Conservation (phyloP, 2,329 filamentous ascomycete species). For the Trichoderma oligosporum region DNA sequence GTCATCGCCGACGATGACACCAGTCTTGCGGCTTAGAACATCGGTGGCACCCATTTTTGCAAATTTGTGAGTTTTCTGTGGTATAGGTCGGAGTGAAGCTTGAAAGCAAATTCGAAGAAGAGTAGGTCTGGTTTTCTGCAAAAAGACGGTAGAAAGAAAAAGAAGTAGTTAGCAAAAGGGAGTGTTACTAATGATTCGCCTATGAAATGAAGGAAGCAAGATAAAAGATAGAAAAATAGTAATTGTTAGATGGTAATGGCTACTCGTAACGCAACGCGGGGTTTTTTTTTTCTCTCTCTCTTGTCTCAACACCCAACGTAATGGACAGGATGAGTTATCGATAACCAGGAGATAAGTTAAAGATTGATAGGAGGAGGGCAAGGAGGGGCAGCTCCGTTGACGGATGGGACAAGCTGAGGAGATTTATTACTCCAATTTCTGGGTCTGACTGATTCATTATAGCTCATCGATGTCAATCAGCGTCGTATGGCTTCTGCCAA, state of each 20-base stretch:
- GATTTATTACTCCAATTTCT: constrained; percentile 8
- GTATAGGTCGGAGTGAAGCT: not conserved
- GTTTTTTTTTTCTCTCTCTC: no score
- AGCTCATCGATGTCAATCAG: constrained; percentile 4
- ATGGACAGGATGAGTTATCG: constrained; percentile 11
- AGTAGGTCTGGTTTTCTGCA: not conserved
- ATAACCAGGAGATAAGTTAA: constrained; percentile 3
- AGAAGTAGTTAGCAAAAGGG: not conserved
- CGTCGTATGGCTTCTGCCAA: not conserved
- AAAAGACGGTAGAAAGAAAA: not conserved
- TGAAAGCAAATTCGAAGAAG: not conserved
- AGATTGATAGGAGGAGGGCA: not conserved
- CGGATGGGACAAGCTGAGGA: constrained; percentile 14
- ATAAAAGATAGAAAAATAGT: constrained; percentile 10
- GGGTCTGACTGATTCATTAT: not conserved
- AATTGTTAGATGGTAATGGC: constrained; percentile 16
- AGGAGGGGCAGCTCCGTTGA: constrained; percentile 19
- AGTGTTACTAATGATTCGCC: not conserved
- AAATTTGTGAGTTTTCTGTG: constrained; percentile 20
- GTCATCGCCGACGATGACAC: constrained; percentile 54
- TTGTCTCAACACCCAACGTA: not conserved
- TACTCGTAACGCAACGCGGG: constrained; percentile 18
- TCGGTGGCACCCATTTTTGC: constrained; percentile 38
- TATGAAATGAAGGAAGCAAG: not conserved
- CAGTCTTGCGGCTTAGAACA: constrained; percentile 50